Conservation (phyloP, 2,329 filamentous ascomycete genomes). For the Colletotrichum godetiae region DNA sequence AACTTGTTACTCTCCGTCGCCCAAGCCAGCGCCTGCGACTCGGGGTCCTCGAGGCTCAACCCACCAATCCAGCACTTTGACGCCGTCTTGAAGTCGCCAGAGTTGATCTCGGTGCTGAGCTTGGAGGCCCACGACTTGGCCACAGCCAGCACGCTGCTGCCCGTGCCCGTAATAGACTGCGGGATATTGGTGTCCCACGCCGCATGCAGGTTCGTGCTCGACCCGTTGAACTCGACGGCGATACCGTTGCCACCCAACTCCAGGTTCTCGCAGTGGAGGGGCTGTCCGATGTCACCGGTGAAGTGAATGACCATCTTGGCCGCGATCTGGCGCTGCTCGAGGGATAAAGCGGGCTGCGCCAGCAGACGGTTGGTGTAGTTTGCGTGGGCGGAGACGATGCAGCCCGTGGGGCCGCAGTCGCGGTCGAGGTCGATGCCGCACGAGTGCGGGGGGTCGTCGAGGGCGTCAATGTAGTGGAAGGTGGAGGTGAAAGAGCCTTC, state of each 20-base stretch:
- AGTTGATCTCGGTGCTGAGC: constrained; percentile 48
- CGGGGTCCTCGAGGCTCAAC: constrained; percentile 45
- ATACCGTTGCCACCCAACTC: constrained; percentile 48
- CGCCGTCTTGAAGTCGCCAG: constrained; percentile 48
- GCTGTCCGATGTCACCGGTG: constrained; percentile 36
- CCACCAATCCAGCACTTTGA: constrained; percentile 50
- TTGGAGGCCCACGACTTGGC: constrained; percentile 53
- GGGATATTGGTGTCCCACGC: constrained; percentile 72
- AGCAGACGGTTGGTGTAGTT: constrained; percentile 42
- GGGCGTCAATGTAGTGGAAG: constrained; percentile 37
- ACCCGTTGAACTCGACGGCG: constrained; percentile 61
- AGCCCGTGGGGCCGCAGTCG: constrained; percentile 36
- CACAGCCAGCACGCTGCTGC: constrained; percentile 47
- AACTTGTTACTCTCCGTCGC: constrained; percentile 54
- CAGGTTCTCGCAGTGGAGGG: constrained; percentile 37
- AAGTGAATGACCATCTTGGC: constrained; percentile 38
- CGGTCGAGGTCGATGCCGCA: constrained; percentile 36
- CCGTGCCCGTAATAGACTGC: constrained; percentile 54
- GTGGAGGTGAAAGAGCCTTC: constrained; percentile 36
- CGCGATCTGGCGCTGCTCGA: constrained; percentile 35
- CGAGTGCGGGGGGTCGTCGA: constrained; percentile 32
- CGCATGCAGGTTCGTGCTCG: constrained; percentile 67
- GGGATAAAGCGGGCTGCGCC: constrained; percentile 55
- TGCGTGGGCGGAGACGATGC: constrained; percentile 35
- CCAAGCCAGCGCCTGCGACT: constrained; percentile 50